Evolutionary conservation across 441 rosid genomes (phyloP), one percentile per base, ranked within the genome.

Genomic region (Bocquillonia castaneifolia): DNA sequence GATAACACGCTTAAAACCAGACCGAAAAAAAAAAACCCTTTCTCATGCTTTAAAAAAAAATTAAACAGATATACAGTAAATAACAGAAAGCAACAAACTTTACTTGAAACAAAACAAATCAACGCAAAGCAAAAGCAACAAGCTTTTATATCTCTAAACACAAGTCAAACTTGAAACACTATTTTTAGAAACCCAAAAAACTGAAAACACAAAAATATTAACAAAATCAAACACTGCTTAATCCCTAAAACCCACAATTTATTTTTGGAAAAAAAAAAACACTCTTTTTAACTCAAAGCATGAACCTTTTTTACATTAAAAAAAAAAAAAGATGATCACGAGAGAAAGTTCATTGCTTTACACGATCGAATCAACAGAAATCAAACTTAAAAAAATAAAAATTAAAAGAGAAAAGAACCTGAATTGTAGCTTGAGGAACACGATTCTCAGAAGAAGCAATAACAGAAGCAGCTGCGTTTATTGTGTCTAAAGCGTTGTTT

Each of bases 391-490:
- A 37, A 15, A 57, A 45, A 65, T 32, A 37, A 39, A 29, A 47
- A 1, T 13, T 12, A 42, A 40, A 48, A 26, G 29, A 2, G 9
- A 13, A 31, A 50, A 59, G 37, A 7, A 83, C 91, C 85, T 77
- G 88, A 79, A 74, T 74, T 53, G 93, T 66, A 64, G 85, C 76
- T 63, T 80, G 97, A 66, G 77, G 82, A 78, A 71, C 71, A 79
- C 95, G 98, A 81, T 78, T 84, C 83, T 88, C 89, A 34, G 85
- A 85, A 7, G 89, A 83, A 34, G 88, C 89, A 75, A 93, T 82
- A 76, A 88, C 95, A 12, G 86, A 75, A 71, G 95, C 96, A 68
- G 97, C 96, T 36, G 97, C 95, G 92, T 75, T 82, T 53, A 93
- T 80, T 23, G 95, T 89, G 40, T 86, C 89, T 59, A 85, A 69